phyloP scores from a whole-genome alignment of 768 basidiomycete genomes.

The Tylopilus felleus region DNA sequence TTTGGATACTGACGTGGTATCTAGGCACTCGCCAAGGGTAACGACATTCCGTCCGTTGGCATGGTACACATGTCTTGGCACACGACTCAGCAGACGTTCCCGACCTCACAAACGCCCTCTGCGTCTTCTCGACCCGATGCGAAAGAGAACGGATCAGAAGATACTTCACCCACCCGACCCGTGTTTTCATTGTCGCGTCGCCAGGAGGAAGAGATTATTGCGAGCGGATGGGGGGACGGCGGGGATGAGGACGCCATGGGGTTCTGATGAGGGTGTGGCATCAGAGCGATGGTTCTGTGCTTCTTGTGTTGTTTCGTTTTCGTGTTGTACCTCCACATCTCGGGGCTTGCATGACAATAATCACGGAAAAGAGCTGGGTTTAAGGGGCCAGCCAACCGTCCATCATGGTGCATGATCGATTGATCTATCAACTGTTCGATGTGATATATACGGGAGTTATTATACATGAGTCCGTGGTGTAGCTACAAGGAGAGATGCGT shows the following conservation, averaged over 20 bases:
- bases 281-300: background rate
- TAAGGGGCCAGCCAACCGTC: slow-evolving; percentile 5
- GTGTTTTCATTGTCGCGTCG: slow-evolving; percentile 32
- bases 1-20: slow-evolving; percentile 11
- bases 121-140: slow-evolving; percentile 19
- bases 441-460: background rate
- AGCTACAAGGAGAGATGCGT: slow-evolving; percentile 11
- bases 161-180: slow-evolving; percentile 16
- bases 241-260: slow-evolving; percentile 75
- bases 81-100: slow-evolving; percentile 31
- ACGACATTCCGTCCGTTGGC: slow-evolving; percentile 62
- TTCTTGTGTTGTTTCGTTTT: slow-evolving; percentile 1
- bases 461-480: slow-evolving; percentile 5
- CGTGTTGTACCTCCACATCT: slow-evolving; percentile 15
- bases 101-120: slow-evolving; percentile 13
- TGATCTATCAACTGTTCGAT: too few species aligned
- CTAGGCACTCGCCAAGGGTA: slow-evolving; percentile 72
- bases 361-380: slow-evolving; percentile 10
- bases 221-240: slow-evolving; percentile 67
- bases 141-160: slow-evolving; percentile 24
- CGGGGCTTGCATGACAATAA: slow-evolving; percentile 12
- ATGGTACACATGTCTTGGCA: slow-evolving; percentile 68
- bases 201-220: slow-evolving; percentile 59
- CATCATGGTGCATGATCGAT: background rate
- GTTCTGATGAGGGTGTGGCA: slow-evolving; percentile 36